Percentiles rank a stretch among this genome's conserved stretches.
Evolutionary conservation across 108 stramenopile genomes (phyloP).

Genomic region (Nitzschia palea): DNA sequence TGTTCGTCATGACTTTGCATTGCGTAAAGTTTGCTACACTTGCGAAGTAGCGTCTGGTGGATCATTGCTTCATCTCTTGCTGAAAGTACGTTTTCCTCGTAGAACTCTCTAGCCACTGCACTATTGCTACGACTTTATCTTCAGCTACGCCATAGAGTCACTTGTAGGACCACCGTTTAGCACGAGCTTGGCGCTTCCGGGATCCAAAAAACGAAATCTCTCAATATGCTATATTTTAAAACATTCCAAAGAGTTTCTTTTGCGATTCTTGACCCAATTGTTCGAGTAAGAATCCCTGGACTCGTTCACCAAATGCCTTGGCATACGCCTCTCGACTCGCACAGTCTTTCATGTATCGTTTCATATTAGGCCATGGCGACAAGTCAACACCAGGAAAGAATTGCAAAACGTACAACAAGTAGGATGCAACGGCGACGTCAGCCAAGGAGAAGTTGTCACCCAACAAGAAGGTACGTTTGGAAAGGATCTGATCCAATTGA

Average conservation of each 20-base stretch:
- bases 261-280: slow-evolving; percentile 46
- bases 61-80: no score
- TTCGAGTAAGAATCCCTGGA: slow-evolving; percentile 54
- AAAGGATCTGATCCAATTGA: slow-evolving; percentile 60
- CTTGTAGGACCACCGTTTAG: no score
- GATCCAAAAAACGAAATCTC: no score
- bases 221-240: no score
- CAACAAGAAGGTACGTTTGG: slow-evolving; percentile 48
- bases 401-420: slow-evolving; percentile 83
- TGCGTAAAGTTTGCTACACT: no score
- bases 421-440: slow-evolving; percentile 85
- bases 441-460: slow-evolving; percentile 67
- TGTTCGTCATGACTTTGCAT: no score
- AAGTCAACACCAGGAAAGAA: slow-evolving; percentile 78
- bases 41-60: no score
- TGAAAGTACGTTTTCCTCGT: no score
- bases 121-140: no score
- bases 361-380: slow-evolving; percentile 69
- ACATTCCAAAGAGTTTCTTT: slow-evolving; percentile 80
- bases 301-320: slow-evolving; percentile 69
- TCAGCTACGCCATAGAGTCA: no score
- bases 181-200: no score
- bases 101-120: no score
- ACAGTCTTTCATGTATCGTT: slow-evolving; percentile 77
- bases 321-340: slow-evolving; percentile 68